A percentile compares a stretch with the other conserved stretches of the same genome.
phyloP scores from a whole-genome alignment of 1,284 basidiomycete species.

The Apiotrichum gamsii region DNA sequence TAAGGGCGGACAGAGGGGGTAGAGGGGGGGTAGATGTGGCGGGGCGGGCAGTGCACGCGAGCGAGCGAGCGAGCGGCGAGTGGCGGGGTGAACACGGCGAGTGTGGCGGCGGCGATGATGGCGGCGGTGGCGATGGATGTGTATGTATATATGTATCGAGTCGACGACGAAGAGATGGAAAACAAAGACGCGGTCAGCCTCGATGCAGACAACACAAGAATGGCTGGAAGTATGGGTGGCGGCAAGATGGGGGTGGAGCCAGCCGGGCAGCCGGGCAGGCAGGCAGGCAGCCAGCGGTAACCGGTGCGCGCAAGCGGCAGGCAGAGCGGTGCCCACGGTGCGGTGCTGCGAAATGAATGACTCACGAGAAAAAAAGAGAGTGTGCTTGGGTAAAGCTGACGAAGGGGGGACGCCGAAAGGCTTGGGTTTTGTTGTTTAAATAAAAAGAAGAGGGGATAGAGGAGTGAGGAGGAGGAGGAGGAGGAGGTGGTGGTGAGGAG shows the following conservation, averaged over 20 bases:
- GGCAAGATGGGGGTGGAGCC: not conserved
- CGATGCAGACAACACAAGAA: not conserved
- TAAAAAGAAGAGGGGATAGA: not conserved
- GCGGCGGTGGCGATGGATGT: no score
- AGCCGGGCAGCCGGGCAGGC: no score
- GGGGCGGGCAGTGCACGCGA: no score
- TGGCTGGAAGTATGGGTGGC: not conserved
- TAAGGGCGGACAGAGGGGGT: not conserved
- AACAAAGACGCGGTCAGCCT: not conserved
- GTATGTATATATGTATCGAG: not conserved
- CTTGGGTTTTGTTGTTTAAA: slow-evolving; percentile 1
- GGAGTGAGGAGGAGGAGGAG: not conserved
- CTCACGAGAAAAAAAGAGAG: slow-evolving; percentile 4
- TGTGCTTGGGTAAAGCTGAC: not conserved
- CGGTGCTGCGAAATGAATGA: no score
- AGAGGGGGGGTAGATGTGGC: no score
- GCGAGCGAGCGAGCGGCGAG: no score
- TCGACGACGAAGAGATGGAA: not conserved
- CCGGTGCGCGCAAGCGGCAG: no score
- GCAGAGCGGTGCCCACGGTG: no score
- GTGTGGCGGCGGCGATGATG: no score
- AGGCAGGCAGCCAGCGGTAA: no score
- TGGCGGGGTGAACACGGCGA: no score
- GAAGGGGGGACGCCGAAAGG: not conserved
- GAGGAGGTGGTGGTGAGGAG: not conserved